phyloP scores from a whole-genome alignment of 2,329 filamentous ascomycete species.

The Bipolaris bicolor region DNA sequence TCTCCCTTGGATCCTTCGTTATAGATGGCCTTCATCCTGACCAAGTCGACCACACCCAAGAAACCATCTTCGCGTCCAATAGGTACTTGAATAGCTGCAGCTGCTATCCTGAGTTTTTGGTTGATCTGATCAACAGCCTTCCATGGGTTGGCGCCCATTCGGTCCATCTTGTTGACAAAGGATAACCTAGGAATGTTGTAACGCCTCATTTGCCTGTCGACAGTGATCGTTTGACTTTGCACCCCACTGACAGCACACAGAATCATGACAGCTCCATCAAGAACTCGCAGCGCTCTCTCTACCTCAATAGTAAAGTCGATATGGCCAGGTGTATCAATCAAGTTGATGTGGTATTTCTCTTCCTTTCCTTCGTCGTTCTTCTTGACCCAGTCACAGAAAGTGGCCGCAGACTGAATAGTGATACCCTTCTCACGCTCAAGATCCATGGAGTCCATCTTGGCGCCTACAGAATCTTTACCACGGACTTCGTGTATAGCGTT shows the following conservation, averaged over 20 bases:
- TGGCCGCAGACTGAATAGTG: slow-evolving; percentile 97
- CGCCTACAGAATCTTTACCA: slow-evolving; percentile 90
- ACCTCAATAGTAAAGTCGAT: slow-evolving; percentile 99
- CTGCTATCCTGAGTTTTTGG: slow-evolving; percentile 88
- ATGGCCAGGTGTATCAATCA: slow-evolving; percentile 98
- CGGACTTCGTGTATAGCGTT: slow-evolving; percentile 97
- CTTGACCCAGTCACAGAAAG: slow-evolving; percentile 97
- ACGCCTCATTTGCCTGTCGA: slow-evolving; percentile 97
- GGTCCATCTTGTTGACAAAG: slow-evolving; percentile 99
- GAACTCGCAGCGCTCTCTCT: slow-evolving; percentile 88
- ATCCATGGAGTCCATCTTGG: slow-evolving; percentile 99
- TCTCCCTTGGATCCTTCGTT: slow-evolving; percentile 84
- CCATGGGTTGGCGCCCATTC: slow-evolving; percentile 97
- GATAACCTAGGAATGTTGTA: slow-evolving; percentile 96
- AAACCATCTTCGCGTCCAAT: slow-evolving; percentile 93
- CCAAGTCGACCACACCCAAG: slow-evolving; percentile 88
- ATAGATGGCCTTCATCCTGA: slow-evolving; percentile 91
- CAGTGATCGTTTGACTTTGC: slow-evolving; percentile 96
- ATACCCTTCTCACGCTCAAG: slow-evolving; percentile 98
- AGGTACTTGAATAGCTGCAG: slow-evolving; percentile 91
- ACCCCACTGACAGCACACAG: slow-evolving; percentile 96
- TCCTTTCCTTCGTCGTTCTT: slow-evolving; percentile 73
- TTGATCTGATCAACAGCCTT: slow-evolving; percentile 98
- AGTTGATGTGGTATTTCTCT: slow-evolving; percentile 93
- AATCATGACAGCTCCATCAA: slow-evolving; percentile 98